A percentile compares a stretch with the other conserved stretches of the same genome.
phyloP scores from a whole-genome alignment of 2,329 filamentous ascomycete species.

The Pestalotiopsis sp. region DNA sequence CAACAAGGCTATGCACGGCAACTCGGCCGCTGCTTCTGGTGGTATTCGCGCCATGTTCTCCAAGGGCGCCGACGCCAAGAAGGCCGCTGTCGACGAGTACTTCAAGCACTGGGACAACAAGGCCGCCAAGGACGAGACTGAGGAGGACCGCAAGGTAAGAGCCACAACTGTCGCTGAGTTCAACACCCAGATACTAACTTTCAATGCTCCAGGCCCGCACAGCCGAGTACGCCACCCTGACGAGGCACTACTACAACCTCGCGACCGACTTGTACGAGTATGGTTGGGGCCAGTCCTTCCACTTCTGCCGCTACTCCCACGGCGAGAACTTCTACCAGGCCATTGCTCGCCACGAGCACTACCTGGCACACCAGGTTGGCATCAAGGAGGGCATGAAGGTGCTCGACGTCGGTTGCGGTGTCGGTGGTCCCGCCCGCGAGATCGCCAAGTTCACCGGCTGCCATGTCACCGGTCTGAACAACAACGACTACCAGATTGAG shows the following conservation, averaged over 20 bases:
- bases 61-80: slow-evolving; percentile 76
- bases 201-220: slow-evolving; percentile 61
- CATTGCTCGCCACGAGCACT: slow-evolving; percentile 96
- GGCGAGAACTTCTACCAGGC: slow-evolving; percentile 88
- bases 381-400: slow-evolving; percentile 87
- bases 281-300: slow-evolving; percentile 94
- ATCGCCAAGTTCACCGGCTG: slow-evolving; percentile 94
- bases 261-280: slow-evolving; percentile 97
- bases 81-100: slow-evolving; percentile 84
- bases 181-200: not conserved
- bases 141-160: slow-evolving; percentile 74
- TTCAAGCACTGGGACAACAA: slow-evolving; percentile 98
- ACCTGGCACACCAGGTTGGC: slow-evolving; percentile 86
- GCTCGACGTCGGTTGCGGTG: slow-evolving; percentile 94
- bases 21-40: slow-evolving; percentile 66
- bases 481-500: slow-evolving; percentile 99
- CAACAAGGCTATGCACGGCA: slow-evolving; percentile 83
- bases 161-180: not conserved
- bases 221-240: slow-evolving; percentile 89
- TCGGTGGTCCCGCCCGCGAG: slow-evolving; percentile 91
- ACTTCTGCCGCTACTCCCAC: slow-evolving; percentile 91
- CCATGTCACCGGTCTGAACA: slow-evolving; percentile 91
- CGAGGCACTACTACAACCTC: slow-evolving; percentile 96
- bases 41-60: slow-evolving; percentile 81
- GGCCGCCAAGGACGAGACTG: slow-evolving; percentile 74